Conservation (phyloP, 768 basidiomycete species). For the Coprinopsis strossmayeri region DNA sequence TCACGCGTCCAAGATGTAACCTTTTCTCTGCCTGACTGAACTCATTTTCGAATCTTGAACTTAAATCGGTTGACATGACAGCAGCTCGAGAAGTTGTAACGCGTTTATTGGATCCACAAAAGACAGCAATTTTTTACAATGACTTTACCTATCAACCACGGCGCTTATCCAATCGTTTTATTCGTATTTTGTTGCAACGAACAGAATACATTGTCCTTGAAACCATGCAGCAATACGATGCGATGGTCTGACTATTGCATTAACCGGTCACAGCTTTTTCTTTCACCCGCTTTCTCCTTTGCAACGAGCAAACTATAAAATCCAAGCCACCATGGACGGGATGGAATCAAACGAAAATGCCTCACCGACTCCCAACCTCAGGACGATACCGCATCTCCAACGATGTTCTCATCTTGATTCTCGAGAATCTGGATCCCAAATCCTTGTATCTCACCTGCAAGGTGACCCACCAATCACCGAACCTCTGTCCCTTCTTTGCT, state of each 20-base stretch:
- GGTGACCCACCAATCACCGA: slow-evolving; percentile 20
- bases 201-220: slow-evolving; percentile 25
- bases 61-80: slow-evolving; percentile 52
- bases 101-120: slow-evolving; percentile 33
- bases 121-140: slow-evolving; percentile 41
- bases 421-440: slow-evolving; percentile 42
- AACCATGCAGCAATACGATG: slow-evolving; percentile 22
- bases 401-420: slow-evolving; percentile 44
- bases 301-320: slow-evolving; percentile 41
- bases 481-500: slow-evolving; percentile 5
- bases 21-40: slow-evolving; percentile 29
- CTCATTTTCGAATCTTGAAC: slow-evolving; percentile 30
- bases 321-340: slow-evolving; percentile 23
- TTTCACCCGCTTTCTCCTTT: slow-evolving; percentile 39
- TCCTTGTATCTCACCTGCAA: slow-evolving; percentile 42
- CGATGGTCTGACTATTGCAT: slow-evolving; percentile 30
- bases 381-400: slow-evolving; percentile 44
- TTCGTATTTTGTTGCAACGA: slow-evolving; percentile 33
- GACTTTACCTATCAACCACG: slow-evolving; percentile 42
- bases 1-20: slow-evolving; percentile 26
- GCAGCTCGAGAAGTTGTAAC: slow-evolving; percentile 31
- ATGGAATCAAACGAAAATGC: slow-evolving; percentile 34
- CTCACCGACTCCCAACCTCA: slow-evolving; percentile 35
- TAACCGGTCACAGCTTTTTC: slow-evolving; percentile 36
- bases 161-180: slow-evolving; percentile 31